Evolutionary conservation across 495 filamentous ascomycete species (phyloP), one percentile per base, ranked within the genome.

Genomic region (Aspergillus hancockii): DNA sequence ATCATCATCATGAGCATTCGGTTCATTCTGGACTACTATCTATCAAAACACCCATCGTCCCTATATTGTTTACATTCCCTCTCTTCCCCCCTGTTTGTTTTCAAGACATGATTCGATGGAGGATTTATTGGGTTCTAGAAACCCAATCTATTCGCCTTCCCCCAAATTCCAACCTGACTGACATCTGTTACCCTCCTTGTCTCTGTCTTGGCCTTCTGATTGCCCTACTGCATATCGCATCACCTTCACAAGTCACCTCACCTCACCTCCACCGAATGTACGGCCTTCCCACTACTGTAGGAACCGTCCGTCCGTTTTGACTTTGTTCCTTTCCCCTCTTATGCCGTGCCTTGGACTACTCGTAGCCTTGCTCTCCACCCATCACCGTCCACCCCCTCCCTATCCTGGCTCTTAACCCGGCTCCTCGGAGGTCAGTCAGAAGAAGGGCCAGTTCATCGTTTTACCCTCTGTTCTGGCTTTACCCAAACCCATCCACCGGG

Each of bases 131-230:
- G 38, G n/a, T 41, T 41, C 16, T 14, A 16, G 16, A 14, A 41
- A n/a, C 38, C 38, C 8, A n/a, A 41, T 41, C 14, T 5, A 38
- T 38, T 13, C 61, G 59, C 62, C 64, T 60, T 62, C 67, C 57
- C 63, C 55, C 64, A 57, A 59, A 60, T 67, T 62, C 59, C 55
- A 61, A 63, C 61, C 60, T 71, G 61, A 41, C 14, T 41, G 38
- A 41, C 38, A 41, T 14, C 38, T 41, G 38, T 14, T 14, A 41
- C 49, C 49, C 25, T 52, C 28, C 49, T 34, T 52, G 49, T 41
- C 38, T 41, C 38, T 16, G 2, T 16, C 25, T 28, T 28, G 25
- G 25, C 25, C 14, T 41, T 12, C 32, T 36, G 32, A 9, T 36
- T 36, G 32, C 25, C 25, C 25, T 36, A 36, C 32, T 36, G 32